Percentiles rank a stretch among this genome's conserved stretches.
Conservation (phyloP, 1,139 yeast species). For the Diutina pseudorugosa region DNA sequence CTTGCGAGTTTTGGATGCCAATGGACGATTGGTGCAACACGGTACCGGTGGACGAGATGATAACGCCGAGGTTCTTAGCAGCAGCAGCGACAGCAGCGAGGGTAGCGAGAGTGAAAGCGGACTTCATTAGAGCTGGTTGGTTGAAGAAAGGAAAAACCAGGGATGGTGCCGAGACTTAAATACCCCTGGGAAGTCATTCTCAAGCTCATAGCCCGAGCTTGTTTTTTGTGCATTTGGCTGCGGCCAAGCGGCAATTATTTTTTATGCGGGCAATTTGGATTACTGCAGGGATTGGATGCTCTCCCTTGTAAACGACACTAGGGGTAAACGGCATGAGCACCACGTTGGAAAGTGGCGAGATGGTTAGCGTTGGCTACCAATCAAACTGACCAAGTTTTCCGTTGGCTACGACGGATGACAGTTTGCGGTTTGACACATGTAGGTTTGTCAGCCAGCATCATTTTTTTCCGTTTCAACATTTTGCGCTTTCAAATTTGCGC, state of each 20-base stretch:
- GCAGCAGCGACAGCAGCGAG: conserved; percentile 1
- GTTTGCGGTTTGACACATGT: too few species aligned
- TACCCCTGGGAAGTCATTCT: not conserved
- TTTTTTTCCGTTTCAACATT: not conserved
- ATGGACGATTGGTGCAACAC: not conserved
- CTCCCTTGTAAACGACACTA: too few species aligned
- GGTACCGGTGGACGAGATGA: not conserved
- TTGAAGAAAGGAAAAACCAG: not conserved
- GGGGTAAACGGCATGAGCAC: too few species aligned
- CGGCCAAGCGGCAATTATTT: too few species aligned
- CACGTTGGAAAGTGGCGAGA: too few species aligned
- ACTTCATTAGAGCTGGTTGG: not conserved
- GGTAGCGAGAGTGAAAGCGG: conserved; percentile 1
- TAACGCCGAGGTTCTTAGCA: not conserved
- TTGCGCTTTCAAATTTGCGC: not conserved
- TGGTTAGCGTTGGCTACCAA: too few species aligned
- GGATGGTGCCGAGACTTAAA: not conserved
- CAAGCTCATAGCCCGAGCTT: too few species aligned
- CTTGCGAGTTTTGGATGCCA: not conserved
- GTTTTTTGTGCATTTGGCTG: not conserved
- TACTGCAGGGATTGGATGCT: too few species aligned
- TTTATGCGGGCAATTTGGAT: too few species aligned
- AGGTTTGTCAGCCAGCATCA: too few species aligned
- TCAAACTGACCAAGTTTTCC: too few species aligned
- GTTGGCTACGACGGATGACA: too few species aligned